Percentiles rank a stretch among this genome's conserved stretches.
Evolutionary conservation across 345 rosid genomes (phyloP).

Genomic region (Psidium friedrichsthalianum): DNA sequence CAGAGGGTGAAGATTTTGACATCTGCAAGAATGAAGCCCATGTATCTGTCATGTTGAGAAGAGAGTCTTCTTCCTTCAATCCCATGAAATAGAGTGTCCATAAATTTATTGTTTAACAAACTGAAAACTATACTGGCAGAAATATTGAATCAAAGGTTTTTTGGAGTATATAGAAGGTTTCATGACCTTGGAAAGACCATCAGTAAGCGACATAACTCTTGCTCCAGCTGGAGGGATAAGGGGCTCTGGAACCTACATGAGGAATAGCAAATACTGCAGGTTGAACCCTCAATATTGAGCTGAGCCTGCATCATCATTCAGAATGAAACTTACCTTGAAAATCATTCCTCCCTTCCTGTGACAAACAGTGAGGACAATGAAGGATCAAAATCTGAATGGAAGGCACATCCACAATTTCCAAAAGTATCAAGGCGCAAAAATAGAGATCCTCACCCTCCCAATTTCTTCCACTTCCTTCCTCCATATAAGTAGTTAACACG

Average conservation of each 20-base stretch:
- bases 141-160: not conserved
- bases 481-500: conserved; percentile 76
- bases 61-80: not conserved
- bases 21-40: conserved; percentile 38
- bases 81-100: not conserved
- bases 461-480: conserved; percentile 93
- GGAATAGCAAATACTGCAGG: conserved; percentile 7
- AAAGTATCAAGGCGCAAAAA: not conserved
- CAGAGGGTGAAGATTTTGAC: conserved; percentile 94
- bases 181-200: conserved; percentile 81
- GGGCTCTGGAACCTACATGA: conserved; percentile 68
- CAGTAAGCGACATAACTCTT: conserved; percentile 83
- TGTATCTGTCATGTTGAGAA: not conserved
- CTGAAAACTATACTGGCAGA: not conserved
- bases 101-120: not conserved
- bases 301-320: conserved; percentile 9
- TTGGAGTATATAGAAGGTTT: not conserved
- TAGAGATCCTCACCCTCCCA: conserved; percentile 60
- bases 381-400: not conserved
- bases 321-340: conserved; percentile 45
- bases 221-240: conserved; percentile 89
- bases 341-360: conserved; percentile 66
- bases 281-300: not conserved
- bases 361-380: conserved; percentile 12
- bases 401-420: not conserved